A percentile compares a stretch with the other conserved stretches of the same genome.
Evolutionary conservation across 148 eudicot species (phyloP).

Genomic region (Rhododendron ferrugineum): DNA sequence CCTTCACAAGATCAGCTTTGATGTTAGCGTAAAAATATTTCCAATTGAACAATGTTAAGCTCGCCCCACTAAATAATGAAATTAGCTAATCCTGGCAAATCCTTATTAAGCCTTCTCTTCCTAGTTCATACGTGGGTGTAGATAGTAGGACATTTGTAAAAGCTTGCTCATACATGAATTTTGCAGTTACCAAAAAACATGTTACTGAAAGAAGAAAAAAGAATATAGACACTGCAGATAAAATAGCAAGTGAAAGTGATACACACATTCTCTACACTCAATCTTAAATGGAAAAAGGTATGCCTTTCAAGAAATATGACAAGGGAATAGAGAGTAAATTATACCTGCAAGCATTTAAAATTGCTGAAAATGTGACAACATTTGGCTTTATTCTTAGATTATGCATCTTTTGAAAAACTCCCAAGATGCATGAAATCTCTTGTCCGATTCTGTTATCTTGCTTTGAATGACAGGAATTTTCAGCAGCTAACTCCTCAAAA

Average conservation of each 20-base stretch:
- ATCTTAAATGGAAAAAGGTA: background rate
- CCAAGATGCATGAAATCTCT: constrained; percentile 67
- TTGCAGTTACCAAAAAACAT: background rate
- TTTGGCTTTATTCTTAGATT: constrained; percentile 82
- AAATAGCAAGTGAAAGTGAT: background rate
- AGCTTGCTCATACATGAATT: background rate
- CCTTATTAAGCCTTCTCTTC: background rate
- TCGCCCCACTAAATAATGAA: background rate
- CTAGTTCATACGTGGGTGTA: background rate
- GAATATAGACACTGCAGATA: background rate
- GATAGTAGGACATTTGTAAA: background rate
- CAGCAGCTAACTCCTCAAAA: constrained; percentile 67
- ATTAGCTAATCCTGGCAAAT: background rate
- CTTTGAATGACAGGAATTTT: constrained; percentile 34
- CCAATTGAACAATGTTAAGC: background rate
- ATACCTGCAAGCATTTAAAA: constrained; percentile 97
- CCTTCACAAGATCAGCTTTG: background rate
- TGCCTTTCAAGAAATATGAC: background rate
- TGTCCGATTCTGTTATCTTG: constrained; percentile 35
- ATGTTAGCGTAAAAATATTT: background rate
- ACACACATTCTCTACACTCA: too few species aligned
- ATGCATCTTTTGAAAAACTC: constrained; percentile 89
- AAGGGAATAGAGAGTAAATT: constrained; percentile 2
- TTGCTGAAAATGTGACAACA: constrained; percentile 98
- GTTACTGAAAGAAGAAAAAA: background rate